Evolutionary conservation across 192 early-diverging fungal genomes (phyloP), one percentile per base, ranked within the genome.

Genomic region (Oehlia diaphana): DNA sequence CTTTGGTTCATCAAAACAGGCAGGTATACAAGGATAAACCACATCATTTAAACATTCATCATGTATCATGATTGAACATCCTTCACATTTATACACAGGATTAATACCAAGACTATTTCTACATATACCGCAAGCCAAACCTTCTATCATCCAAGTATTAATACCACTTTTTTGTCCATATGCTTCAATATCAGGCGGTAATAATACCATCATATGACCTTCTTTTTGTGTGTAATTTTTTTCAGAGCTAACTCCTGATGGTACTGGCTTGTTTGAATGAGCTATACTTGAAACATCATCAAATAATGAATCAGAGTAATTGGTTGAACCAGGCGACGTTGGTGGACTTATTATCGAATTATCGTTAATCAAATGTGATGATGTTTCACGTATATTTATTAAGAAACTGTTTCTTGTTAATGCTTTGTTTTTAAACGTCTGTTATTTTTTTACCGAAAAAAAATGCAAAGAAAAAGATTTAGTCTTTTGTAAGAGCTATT

Each of bases 1-100:
- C 50, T 91, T 91, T 21, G 82, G 73, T 71, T 94, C 93, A 79
- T 94, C 87, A 77, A 94, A 94, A 53, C 83, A 82, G 4, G 86
- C 85, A 21, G 93, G 86, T 81, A 82, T 80, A 82, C 82, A 92
- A 21, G 86, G 88, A 78, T 88, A 90, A 74, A 80, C 76, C 74
- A 94, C 72, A 39, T 90, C 80, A 13, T 83, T 79, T 6, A 84
- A 53, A 74, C 88, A 90, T 63, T 81, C 81, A 37, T 85, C 87
- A 77, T 89, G 88, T 4, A 84, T 81, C 62, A 85, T 80, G 37
- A 89, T 68, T 8, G 84, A 83, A 42, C 88, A 89, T 16, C 80
- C 58, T 62, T 75, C 74, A 14, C 74, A 75, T 75, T 75, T 75
- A 23, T 53, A 75, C 2, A 75, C 74, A 61, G 23, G 8, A 75